phyloP scores from a whole-genome alignment of 306 rosid genomes.

The Cucumis cinereus region DNA sequence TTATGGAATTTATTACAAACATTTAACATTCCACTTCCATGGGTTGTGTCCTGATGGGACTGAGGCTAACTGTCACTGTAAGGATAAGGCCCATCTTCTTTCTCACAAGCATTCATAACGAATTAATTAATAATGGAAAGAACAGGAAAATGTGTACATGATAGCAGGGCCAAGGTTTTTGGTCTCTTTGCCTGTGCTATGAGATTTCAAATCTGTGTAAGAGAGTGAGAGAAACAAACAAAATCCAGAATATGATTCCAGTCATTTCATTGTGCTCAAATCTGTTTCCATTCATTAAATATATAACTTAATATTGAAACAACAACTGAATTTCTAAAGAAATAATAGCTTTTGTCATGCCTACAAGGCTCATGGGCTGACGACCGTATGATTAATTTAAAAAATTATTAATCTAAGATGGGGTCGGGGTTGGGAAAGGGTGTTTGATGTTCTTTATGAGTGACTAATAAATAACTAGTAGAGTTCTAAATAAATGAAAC shows the following conservation, averaged over 20 bases:
- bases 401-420: not conserved
- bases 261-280: not conserved
- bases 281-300: not conserved
- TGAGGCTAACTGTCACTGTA: not conserved
- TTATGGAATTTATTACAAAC: not conserved
- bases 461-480: not conserved
- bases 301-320: not conserved
- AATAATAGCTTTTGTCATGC: not conserved
- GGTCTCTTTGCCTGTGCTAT: not conserved
- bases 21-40: not conserved
- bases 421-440: not conserved
- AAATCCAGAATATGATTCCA: not conserved
- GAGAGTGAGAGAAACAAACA: not conserved
- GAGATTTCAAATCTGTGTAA: not conserved
- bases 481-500: not conserved
- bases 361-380: not conserved
- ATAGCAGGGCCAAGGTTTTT: not conserved
- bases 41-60: constrained; percentile 2
- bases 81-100: not conserved
- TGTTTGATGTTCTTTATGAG: not conserved
- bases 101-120: constrained; percentile 1
- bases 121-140: not conserved
- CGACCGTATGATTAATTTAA: no score
- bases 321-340: not conserved
- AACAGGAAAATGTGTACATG: not conserved